phyloP scores from a whole-genome alignment of 164 flowering plant genomes.

The Echeveria elegans region DNA sequence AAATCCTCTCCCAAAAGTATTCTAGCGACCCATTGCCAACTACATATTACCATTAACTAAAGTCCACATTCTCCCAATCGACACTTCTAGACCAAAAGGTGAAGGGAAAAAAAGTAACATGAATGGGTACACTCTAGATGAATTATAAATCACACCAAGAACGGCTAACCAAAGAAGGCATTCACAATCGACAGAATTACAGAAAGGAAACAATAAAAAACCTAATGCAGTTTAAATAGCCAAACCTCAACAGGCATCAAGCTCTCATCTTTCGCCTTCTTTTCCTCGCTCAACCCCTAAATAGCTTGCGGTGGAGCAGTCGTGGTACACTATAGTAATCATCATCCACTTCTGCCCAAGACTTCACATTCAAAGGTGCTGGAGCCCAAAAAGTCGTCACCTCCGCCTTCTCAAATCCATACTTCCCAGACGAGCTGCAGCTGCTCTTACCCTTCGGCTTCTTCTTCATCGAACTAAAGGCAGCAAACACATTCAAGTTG shows the following conservation, averaged over 20 bases:
- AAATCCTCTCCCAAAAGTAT: too few species aligned
- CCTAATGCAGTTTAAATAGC: not conserved
- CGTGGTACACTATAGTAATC: constrained; percentile 76
- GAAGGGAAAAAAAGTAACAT: not conserved
- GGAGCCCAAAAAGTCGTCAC: constrained; percentile 68
- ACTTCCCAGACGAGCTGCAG: constrained; percentile 14
- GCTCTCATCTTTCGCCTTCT: not conserved
- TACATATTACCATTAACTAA: too few species aligned
- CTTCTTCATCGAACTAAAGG: constrained; percentile 48
- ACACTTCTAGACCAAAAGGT: not conserved
- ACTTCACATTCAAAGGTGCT: constrained; percentile 48
- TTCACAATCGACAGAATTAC: not conserved
- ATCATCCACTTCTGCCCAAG: constrained; percentile 93
- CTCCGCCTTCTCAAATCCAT: constrained; percentile 16
- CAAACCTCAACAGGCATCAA: constrained; percentile 1
- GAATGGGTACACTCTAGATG: too few species aligned
- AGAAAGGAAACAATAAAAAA: not conserved
- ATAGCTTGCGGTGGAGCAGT: constrained; percentile 51
- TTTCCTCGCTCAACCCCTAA: constrained; percentile 22
- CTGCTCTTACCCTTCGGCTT: constrained; percentile 21
- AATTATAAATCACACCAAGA: not conserved
- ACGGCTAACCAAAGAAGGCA: not conserved
- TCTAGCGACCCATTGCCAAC: too few species aligned
- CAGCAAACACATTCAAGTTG: constrained; percentile 50
- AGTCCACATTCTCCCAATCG: not conserved